These are phyloP conservation scores for Sporothrix humicola DNA, from an alignment of 2,329 filamentous ascomycete genomes.

Conservation along the genomic window DNA sequence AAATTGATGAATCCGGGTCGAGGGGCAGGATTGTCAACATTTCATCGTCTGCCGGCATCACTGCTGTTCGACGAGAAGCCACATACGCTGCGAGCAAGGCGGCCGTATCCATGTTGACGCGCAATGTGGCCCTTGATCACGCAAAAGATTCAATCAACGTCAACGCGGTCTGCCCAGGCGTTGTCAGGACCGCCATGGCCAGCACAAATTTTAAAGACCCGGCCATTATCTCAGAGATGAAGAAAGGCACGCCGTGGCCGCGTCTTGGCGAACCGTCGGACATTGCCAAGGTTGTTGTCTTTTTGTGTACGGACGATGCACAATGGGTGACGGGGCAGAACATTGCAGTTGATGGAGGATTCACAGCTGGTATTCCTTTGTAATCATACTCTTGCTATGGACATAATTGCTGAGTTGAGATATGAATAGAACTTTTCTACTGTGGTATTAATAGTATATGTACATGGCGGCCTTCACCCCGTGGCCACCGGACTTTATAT, in stretches of 20 bases:
- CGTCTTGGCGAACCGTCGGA: background rate
- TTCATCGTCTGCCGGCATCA: background rate
- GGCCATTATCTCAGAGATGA: background rate
- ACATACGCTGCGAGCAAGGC: background rate
- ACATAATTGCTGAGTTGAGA: too few relatives aligned
- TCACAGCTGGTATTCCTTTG: background rate
- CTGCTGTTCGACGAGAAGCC: background rate
- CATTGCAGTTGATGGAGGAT: background rate
- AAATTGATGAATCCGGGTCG: background rate
- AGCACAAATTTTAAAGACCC: conserved; percentile 7
- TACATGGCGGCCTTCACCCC: too few relatives aligned
- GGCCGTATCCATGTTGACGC: background rate
- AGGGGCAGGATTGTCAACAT: background rate
- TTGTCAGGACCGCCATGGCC: background rate
- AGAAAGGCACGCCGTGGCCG: background rate
- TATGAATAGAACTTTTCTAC: too few relatives aligned
- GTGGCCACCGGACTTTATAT: too few relatives aligned
- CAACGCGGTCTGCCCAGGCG: background rate
- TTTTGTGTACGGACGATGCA: background rate
- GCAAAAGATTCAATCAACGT: conserved; percentile 5
- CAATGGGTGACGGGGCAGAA: background rate
- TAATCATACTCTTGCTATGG: background rate
- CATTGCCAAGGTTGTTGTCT: background rate
- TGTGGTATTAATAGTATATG: too few relatives aligned
- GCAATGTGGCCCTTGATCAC: conserved; percentile 4